phyloP scores from a whole-genome alignment of 495 filamentous ascomycete species.

The Terfezia boudieri region DNA sequence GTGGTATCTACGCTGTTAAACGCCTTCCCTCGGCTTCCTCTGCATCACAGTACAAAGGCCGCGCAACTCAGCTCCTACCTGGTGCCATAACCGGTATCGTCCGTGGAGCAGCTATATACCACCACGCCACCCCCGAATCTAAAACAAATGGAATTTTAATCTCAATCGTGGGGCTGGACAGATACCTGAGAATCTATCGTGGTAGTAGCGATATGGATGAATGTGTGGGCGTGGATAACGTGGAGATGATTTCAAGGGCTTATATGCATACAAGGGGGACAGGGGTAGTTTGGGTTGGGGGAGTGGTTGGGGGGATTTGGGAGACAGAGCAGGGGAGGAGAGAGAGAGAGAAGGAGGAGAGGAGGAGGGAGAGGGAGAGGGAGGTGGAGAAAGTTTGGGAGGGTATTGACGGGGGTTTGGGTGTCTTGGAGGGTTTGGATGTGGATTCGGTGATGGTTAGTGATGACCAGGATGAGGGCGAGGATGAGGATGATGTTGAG shows the following conservation, averaged over 20 bases:
- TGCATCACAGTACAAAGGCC: not conserved
- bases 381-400: conserved; percentile 32
- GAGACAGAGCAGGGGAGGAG: conserved; percentile 28
- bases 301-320: conserved; percentile 51
- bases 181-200: conserved; percentile 51
- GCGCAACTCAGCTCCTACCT: not conserved
- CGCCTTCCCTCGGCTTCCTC: not conserved
- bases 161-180: conserved; percentile 37
- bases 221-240: no score
- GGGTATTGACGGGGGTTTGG: conserved; percentile 47
- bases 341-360: conserved; percentile 5
- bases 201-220: conserved; percentile 35
- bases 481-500: conserved; percentile 29
- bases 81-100: not conserved
- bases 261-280: conserved; percentile 27
- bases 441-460: conserved; percentile 31
- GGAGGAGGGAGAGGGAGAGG: conserved; percentile 27
- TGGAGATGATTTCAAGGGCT: conserved; percentile 36
- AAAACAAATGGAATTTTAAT: conserved; percentile 33
- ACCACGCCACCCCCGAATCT: not conserved
- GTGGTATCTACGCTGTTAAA: not conserved
- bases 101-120: not conserved
- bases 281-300: conserved; percentile 53
- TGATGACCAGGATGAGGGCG: conserved; percentile 24
- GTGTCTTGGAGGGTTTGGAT: conserved; percentile 62